phyloP scores from a whole-genome alignment of 2,329 filamentous ascomycete species.

The Thelonectria blattea region DNA sequence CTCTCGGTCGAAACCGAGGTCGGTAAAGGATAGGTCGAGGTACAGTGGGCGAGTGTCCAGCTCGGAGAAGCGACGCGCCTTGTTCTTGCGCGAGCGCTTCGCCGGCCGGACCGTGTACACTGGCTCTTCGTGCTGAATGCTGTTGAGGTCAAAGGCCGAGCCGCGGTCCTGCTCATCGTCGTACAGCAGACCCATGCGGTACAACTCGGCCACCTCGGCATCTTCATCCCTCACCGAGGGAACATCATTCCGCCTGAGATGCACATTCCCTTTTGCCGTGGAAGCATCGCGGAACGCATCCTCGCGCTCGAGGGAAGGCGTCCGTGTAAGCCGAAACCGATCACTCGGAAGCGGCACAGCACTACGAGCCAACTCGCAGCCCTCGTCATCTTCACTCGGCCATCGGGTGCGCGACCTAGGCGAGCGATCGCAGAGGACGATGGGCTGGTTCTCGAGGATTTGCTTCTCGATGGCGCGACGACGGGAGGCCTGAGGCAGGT shows the following conservation, averaged over 20 bases:
- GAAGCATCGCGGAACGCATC: slow-evolving; percentile 53
- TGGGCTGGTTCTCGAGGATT: neutral
- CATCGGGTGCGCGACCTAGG: slow-evolving; percentile 26
- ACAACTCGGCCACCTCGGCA: slow-evolving; percentile 49
- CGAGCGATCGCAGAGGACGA: slow-evolving; percentile 18
- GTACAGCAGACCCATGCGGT: slow-evolving; percentile 53
- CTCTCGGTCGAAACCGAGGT: slow-evolving; percentile 48
- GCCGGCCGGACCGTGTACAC: slow-evolving; percentile 47
- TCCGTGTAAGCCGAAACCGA: slow-evolving; percentile 40
- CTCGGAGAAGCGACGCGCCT: slow-evolving; percentile 31
- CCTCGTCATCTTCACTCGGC: slow-evolving; percentile 40
- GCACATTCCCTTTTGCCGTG: slow-evolving; percentile 44
- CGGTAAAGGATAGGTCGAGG: slow-evolving; percentile 51
- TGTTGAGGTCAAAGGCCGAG: slow-evolving; percentile 47
- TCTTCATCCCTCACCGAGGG: slow-evolving; percentile 39
- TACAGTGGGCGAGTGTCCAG: slow-evolving; percentile 40
- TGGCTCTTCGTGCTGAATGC: slow-evolving; percentile 47
- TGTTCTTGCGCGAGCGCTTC: slow-evolving; percentile 41
- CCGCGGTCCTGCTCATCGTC: slow-evolving; percentile 47
- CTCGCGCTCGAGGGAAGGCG: slow-evolving; percentile 52
- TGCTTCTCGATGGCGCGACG: neutral
- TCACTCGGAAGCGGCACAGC: slow-evolving; percentile 47
- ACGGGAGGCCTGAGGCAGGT: neutral
- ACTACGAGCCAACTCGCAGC: slow-evolving; percentile 44
- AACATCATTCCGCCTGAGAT: slow-evolving; percentile 26